phyloP scores from a whole-genome alignment of 495 filamentous ascomycete genomes.

The Podospora pseudoanserina region DNA sequence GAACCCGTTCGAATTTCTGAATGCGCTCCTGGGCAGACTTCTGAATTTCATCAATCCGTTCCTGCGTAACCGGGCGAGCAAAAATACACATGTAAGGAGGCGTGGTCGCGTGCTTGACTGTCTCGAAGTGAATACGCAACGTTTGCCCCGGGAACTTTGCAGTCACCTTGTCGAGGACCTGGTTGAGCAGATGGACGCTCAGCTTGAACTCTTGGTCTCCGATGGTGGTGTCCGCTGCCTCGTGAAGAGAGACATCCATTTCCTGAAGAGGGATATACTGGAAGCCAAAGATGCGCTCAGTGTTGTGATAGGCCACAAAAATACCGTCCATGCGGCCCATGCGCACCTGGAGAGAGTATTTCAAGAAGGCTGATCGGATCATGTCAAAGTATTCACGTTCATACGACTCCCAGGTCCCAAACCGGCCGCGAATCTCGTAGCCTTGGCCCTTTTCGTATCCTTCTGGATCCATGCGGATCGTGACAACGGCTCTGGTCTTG shows the following conservation, averaged over 20 bases:
- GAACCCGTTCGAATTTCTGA: conserved; percentile 61
- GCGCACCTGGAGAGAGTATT: conserved; percentile 93
- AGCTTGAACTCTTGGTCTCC: conserved; percentile 87
- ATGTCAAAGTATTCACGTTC: conserved; percentile 97
- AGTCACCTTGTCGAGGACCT: conserved; percentile 69
- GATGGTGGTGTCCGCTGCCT: conserved; percentile 56
- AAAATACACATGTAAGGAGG: conserved; percentile 86
- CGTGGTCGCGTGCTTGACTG: conserved; percentile 47
- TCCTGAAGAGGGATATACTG: conserved; percentile 84
- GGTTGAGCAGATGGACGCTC: conserved; percentile 73
- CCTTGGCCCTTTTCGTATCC: conserved; percentile 72
- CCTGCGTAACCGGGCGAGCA: conserved; percentile 73
- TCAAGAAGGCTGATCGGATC: conserved; percentile 90
- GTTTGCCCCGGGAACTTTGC: conserved; percentile 68
- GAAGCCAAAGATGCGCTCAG: conserved; percentile 93
- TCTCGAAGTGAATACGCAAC: conserved; percentile 84
- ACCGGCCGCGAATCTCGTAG: conserved; percentile 76
- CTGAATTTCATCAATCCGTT: conserved; percentile 72
- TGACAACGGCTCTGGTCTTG: conserved; percentile 88
- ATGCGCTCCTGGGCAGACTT: conserved; percentile 55
- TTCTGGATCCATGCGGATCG: conserved; percentile 77
- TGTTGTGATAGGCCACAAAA: conserved; percentile 97
- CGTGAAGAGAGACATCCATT: conserved; percentile 84
- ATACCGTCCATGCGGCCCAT: conserved; percentile 99
- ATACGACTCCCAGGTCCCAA: conserved; percentile 80